Conservation (phyloP, 1,284 basidiomycete genomes). For the Ceratobasidium sp. region DNA sequence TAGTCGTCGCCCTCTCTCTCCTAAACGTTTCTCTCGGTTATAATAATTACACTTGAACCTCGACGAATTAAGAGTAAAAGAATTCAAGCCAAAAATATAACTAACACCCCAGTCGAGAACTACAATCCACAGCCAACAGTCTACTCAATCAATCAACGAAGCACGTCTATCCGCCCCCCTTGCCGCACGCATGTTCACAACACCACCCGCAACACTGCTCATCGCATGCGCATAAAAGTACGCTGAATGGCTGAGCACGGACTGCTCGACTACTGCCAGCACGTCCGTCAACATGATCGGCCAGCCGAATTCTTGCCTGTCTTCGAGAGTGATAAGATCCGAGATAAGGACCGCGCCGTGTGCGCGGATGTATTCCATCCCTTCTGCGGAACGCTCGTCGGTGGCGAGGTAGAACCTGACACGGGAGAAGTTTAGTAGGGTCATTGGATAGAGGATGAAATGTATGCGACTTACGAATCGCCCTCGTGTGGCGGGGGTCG, state of each 20-base stretch:
- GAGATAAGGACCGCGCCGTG: slow-evolving; percentile 61
- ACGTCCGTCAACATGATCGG: slow-evolving; percentile 63
- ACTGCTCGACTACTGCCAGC: slow-evolving; percentile 63
- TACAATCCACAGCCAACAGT: slow-evolving; percentile 3
- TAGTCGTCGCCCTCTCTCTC: no score
- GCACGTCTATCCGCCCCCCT: slow-evolving; percentile 61
- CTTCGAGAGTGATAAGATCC: slow-evolving; percentile 62
- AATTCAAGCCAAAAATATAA: neutral
- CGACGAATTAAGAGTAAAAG: neutral
- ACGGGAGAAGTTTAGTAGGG: neutral
- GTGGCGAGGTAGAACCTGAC: slow-evolving; percentile 65
- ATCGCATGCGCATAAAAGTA: slow-evolving; percentile 64
- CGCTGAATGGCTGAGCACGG: slow-evolving; percentile 57
- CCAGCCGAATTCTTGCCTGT: slow-evolving; percentile 61
- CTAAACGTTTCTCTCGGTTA: no score
- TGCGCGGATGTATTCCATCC: slow-evolving; percentile 57
- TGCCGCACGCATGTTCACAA: slow-evolving; percentile 60
- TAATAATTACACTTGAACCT: no score
- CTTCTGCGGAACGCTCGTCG: slow-evolving; percentile 60
- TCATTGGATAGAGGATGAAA: neutral
- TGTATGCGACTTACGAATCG: slow-evolving; percentile 53
- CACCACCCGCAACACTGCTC: slow-evolving; percentile 63
- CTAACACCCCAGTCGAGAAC: slow-evolving; percentile 1
- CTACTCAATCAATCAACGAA: slow-evolving; percentile 52
- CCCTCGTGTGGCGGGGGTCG: slow-evolving; percentile 49